phyloP scores from a whole-genome alignment of 2,329 filamentous ascomycete species.

The Diplodia seriata region DNA sequence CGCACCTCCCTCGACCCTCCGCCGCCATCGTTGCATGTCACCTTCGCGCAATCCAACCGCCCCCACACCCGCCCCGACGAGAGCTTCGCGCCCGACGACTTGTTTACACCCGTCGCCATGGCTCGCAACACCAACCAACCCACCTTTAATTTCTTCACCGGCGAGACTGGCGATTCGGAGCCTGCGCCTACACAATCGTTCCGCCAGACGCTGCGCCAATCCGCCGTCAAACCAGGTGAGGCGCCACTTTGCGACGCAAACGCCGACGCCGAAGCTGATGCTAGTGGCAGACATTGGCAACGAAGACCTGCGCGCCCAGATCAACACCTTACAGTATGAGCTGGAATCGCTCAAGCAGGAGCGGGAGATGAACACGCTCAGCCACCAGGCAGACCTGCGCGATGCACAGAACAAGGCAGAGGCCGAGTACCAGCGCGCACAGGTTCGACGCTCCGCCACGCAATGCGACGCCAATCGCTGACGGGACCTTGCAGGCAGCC shows the following conservation, averaged over 20 bases:
- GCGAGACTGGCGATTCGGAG: conserved; percentile 52
- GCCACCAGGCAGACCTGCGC: conserved; percentile 83
- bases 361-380: conserved; percentile 77
- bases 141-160: conserved; percentile 57
- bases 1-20: background rate
- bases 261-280: background rate
- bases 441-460: conserved; percentile 47
- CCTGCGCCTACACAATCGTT: conserved; percentile 46
- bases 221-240: conserved; percentile 45
- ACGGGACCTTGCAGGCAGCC: conserved; percentile 49
- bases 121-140: conserved; percentile 47
- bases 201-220: conserved; percentile 55
- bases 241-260: background rate
- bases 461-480: background rate
- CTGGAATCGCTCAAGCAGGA: conserved; percentile 88
- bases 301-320: conserved; percentile 86
- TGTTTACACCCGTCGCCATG: conserved; percentile 33
- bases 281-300: conserved; percentile 53
- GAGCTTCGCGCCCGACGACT: background rate
- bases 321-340: conserved; percentile 87
- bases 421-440: conserved; percentile 76
- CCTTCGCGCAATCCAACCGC: background rate
- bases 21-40: too few relatives aligned
- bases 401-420: conserved; percentile 83
- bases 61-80: background rate